A percentile compares a stretch with the other conserved stretches of the same genome.
Evolutionary conservation across 768 basidiomycete species (phyloP).

Genomic region (Pleurotus ostreatus): DNA sequence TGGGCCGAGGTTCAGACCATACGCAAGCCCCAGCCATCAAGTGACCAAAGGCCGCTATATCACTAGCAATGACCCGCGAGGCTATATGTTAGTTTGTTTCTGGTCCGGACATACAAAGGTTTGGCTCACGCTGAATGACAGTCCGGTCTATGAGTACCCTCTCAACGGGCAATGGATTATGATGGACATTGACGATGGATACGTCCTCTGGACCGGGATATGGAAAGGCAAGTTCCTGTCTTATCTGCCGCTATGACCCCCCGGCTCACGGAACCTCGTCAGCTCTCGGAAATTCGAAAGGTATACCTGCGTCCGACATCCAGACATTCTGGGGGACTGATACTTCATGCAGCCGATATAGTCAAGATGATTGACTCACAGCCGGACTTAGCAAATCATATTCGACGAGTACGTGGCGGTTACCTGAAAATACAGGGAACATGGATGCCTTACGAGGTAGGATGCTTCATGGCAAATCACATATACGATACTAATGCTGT

Average conservation of each 20-base stretch:
- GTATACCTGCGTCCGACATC: conserved; percentile 31
- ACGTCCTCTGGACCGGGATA: conserved; percentile 89
- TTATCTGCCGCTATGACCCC: too few relatives aligned
- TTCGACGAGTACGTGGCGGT: conserved; percentile 81
- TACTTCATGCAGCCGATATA: conserved; percentile 64
- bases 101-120: conserved; percentile 11
- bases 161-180: conserved; percentile 91
- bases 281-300: conserved; percentile 90
- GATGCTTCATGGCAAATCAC: conserved; percentile 15
- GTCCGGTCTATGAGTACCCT: conserved; percentile 88
- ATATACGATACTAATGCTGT: conserved; percentile 10
- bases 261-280: background rate
- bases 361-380: conserved; percentile 92
- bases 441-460: conserved; percentile 89
- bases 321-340: conserved; percentile 14
- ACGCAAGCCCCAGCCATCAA: conserved; percentile 71
- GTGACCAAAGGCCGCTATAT: conserved; percentile 86
- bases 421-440: conserved; percentile 92
- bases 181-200: conserved; percentile 94
- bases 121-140: conserved; percentile 14
- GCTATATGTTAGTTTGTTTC: conserved; percentile 66
- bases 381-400: conserved; percentile 77
- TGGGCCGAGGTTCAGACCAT: conserved; percentile 57
- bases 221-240: conserved; percentile 70
- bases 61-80: conserved; percentile 84